Conservation (phyloP, 148 eudicot species). For the Vaccinium macrocarpon region DNA sequence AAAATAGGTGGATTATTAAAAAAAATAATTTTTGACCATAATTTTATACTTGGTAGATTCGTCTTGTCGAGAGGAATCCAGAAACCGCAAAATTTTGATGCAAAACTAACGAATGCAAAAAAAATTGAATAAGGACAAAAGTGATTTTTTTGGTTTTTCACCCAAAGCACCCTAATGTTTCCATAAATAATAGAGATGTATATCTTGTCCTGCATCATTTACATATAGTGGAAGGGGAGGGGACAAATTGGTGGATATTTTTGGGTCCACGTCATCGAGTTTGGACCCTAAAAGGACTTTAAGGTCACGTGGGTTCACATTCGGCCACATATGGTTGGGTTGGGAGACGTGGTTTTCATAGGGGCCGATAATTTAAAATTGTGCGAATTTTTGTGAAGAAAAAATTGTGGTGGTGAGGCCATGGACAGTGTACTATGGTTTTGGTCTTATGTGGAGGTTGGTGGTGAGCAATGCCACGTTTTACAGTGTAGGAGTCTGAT, state of each 20-base stretch:
- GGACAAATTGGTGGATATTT: conserved; percentile 16
- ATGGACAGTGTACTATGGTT: not conserved
- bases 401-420: not conserved
- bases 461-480: not conserved
- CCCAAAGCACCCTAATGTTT: too few species aligned
- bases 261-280: conserved; percentile 23
- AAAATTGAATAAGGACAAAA: too few species aligned
- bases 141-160: too few species aligned
- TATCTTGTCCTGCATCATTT: too few species aligned
- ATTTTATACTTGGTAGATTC: too few species aligned
- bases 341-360: not conserved
- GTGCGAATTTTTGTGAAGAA: not conserved
- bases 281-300: not conserved
- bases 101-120: too few species aligned
- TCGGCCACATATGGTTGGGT: conserved; percentile 1
- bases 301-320: conserved; percentile 22
- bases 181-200: too few species aligned
- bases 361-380: not conserved
- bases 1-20: too few species aligned
- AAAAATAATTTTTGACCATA: too few species aligned
- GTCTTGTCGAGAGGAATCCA: too few species aligned
- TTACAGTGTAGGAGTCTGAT: not conserved
- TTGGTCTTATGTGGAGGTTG: not conserved
- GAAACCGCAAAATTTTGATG: too few species aligned
- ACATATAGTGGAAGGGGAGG: not conserved